Percentiles rank a stretch among this genome's conserved stretches.
phyloP scores from a whole-genome alignment of 2,329 filamentous ascomycete species.

The Aspergillus ustus region DNA sequence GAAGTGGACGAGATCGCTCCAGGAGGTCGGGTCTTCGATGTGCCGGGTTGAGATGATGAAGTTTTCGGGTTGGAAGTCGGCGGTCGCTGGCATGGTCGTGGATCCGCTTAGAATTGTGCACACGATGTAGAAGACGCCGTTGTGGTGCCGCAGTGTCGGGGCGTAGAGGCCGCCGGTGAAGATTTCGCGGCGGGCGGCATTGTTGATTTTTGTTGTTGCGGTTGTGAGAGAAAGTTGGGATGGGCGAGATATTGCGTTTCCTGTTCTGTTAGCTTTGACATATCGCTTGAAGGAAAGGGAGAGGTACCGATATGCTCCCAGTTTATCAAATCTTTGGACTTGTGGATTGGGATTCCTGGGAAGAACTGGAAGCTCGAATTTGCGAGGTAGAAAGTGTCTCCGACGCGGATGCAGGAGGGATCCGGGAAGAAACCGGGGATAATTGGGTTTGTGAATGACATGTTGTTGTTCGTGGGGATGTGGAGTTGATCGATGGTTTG shows the following conservation, averaged over 20 bases:
- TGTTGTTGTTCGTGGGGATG: no score
- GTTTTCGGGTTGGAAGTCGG: slow-evolving; percentile 28
- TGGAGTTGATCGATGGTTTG: background rate
- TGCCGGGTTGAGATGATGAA: slow-evolving; percentile 48
- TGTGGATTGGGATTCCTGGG: slow-evolving; percentile 62
- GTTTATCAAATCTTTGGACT: slow-evolving; percentile 39
- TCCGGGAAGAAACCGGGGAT: background rate
- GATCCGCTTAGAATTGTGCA: slow-evolving; percentile 34
- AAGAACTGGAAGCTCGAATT: slow-evolving; percentile 75
- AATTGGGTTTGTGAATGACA: no score
- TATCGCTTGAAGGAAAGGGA: no score
- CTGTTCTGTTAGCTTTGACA: background rate
- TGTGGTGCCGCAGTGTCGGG: slow-evolving; percentile 50
- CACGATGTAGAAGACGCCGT: slow-evolving; percentile 52
- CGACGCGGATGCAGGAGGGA: slow-evolving; percentile 12
- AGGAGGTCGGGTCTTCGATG: slow-evolving; percentile 47
- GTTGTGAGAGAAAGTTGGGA: slow-evolving; percentile 19
- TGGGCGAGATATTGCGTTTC: slow-evolving; percentile 28
- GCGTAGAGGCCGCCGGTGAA: slow-evolving; percentile 45
- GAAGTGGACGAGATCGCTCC: slow-evolving; percentile 49
- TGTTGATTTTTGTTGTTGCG: slow-evolving; percentile 22
- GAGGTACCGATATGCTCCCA: slow-evolving; percentile 36
- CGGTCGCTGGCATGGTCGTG: slow-evolving; percentile 34
- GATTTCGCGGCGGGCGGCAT: slow-evolving; percentile 19
- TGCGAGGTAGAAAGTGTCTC: slow-evolving; percentile 46